These are phyloP conservation scores for Monosporascus cannonballus DNA, from an alignment of 2,329 filamentous ascomycete species.

Conservation along the genomic window DNA sequence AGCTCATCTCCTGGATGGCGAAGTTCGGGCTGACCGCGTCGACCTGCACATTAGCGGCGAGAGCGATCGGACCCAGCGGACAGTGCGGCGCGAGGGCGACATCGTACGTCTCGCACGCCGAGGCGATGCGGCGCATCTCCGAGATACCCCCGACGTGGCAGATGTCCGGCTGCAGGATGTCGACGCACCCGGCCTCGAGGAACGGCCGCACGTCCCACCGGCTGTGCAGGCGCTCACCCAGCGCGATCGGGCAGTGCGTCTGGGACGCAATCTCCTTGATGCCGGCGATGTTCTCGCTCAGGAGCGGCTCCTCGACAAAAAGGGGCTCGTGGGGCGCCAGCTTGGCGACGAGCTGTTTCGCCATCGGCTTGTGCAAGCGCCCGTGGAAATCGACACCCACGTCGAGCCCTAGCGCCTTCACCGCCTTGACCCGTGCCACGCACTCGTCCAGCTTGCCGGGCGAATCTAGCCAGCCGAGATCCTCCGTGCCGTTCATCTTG, in stretches of 20 bases:
- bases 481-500: constrained; percentile 78
- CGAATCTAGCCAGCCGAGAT: constrained; percentile 70
- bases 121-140: constrained; percentile 62
- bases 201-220: constrained; percentile 71
- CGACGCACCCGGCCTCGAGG: constrained; percentile 60
- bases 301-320: constrained; percentile 71
- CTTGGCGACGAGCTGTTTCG: constrained; percentile 63
- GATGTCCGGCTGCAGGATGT: constrained; percentile 69
- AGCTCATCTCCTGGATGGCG: constrained; percentile 70
- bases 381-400: constrained; percentile 75
- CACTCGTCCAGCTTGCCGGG: constrained; percentile 56
- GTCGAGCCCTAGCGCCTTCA: constrained; percentile 65
- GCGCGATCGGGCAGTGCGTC: constrained; percentile 60
- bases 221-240: constrained; percentile 66
- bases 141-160: constrained; percentile 67
- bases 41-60: constrained; percentile 66
- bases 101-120: constrained; percentile 68
- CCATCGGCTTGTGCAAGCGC: constrained; percentile 73
- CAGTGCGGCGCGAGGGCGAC: constrained; percentile 69
- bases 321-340: constrained; percentile 63
- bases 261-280: constrained; percentile 52
- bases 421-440: constrained; percentile 61
- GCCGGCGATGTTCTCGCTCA: constrained; percentile 61
- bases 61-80: constrained; percentile 64
- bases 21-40: constrained; percentile 57